Conservation (phyloP, 352 stramenopile species). For the Globisporangium viniferum region DNA sequence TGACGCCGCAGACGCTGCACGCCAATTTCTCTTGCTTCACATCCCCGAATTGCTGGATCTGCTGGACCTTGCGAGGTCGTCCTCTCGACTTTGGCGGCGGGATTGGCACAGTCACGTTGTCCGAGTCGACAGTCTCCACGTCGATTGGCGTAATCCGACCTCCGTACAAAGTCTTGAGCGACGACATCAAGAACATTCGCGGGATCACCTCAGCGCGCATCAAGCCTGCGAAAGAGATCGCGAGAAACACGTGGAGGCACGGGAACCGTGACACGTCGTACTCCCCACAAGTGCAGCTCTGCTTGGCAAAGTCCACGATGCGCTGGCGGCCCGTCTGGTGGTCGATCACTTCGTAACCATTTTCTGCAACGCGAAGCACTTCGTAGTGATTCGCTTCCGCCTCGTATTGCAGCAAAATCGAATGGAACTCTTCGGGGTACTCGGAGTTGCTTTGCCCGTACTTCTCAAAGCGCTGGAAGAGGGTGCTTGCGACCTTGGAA, state of each 20-base stretch:
- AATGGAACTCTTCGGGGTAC: constrained; percentile 74
- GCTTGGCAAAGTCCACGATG: constrained; percentile 73
- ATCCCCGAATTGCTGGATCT: constrained; percentile 75
- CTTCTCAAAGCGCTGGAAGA: constrained; percentile 73
- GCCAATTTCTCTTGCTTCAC: constrained; percentile 69
- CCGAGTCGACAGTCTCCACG: constrained; percentile 59
- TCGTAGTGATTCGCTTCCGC: constrained; percentile 51
- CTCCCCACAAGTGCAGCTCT: constrained; percentile 74
- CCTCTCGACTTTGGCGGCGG: constrained; percentile 54
- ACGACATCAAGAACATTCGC: constrained; percentile 78
- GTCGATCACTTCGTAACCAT: constrained; percentile 76
- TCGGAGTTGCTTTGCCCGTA: constrained; percentile 73
- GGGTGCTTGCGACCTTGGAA: constrained; percentile 67
- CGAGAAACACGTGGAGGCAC: constrained; percentile 77
- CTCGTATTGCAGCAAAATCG: constrained; percentile 63
- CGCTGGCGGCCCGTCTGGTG: constrained; percentile 56
- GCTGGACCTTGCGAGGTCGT: constrained; percentile 71
- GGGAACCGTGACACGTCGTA: constrained; percentile 73
- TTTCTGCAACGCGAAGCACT: constrained; percentile 64
- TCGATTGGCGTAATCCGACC: constrained; percentile 79
- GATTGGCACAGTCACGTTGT: constrained; percentile 56
- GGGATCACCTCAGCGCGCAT: constrained; percentile 70
- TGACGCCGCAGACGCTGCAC: constrained; percentile 77
- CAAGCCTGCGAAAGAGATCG: constrained; percentile 59
- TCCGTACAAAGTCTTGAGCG: constrained; percentile 66